Evolutionary conservation across 192 early-diverging fungal species (phyloP), one percentile per base, ranked within the genome.

Genomic region (Funneliformis geosporum): DNA sequence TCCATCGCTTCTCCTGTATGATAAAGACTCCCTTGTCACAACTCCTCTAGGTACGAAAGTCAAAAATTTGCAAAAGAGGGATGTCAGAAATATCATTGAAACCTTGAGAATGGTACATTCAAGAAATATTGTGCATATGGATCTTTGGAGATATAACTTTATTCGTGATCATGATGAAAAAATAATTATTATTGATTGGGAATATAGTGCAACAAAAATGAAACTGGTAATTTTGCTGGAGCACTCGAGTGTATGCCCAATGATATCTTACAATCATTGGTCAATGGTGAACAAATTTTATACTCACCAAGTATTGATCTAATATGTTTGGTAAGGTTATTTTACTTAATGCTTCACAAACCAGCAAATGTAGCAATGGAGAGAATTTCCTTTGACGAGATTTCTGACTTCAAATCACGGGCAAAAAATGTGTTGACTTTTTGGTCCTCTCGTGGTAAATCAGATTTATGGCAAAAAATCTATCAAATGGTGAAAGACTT

Each of bases 181-280:
- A 3, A 74, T 74, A 23, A 18, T 74, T 5, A 76, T 76, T 65
- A 76, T 46, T 44, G 75, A 76, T 40, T 76, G 75, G 75, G 75
- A 61, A 66, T 66, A 76, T 43, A 76, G 75, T 21, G 25, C 9
- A 76, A 65, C 33, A 65, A 64, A 33, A 23, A 39, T 65, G 62
- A 76, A 65, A 46, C 0, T 28, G 42, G 11, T 0, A 5, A 4
- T 18, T 76, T 76, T 66, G 61, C 61, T 7, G 75, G 75, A n/a
- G 60, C 75, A 43, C 61, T 76, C 7, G 75, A 76, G 5, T 65
- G 42, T 43, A 43, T 43, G 42, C 8, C 42, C 8, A 43, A 43
- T 43, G 42, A 43, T 43, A n/a, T 64, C 60, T 44, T 76, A 44
- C 8, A 40, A 64, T 76, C 12, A 64, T 62, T 76, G 23, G 27